A percentile compares a stretch with the other conserved stretches of the same genome.
These are phyloP conservation scores for Venturia oleaginea DNA, from an alignment of 2,329 filamentous ascomycete species.

Conservation along the genomic window DNA sequence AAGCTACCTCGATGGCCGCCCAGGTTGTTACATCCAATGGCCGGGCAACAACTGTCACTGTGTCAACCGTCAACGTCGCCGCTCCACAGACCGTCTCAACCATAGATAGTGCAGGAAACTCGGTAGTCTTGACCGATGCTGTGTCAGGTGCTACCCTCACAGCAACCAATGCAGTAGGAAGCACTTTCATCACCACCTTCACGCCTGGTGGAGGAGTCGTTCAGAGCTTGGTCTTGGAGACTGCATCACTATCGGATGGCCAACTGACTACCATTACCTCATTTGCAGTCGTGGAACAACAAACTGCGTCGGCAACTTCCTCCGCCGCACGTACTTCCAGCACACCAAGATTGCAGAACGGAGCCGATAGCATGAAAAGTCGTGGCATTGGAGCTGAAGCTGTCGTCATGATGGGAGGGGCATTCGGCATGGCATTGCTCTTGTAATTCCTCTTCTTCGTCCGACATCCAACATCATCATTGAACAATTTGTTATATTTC, in stretches of 20 bases:
- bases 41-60: constrained; percentile 7
- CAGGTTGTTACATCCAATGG: constrained; percentile 26
- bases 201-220: constrained; percentile 34
- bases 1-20: constrained; percentile 30
- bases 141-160: constrained; percentile 38
- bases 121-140: constrained; percentile 35
- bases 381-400: constrained; percentile 2
- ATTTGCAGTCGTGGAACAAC: constrained; percentile 9
- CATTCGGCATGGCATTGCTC: constrained; percentile 1
- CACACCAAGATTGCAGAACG: constrained; percentile 9
- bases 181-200: constrained; percentile 37
- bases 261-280: constrained; percentile 7
- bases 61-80: constrained; percentile 18
- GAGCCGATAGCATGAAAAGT: constrained; percentile 2
- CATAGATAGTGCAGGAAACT: constrained; percentile 31
- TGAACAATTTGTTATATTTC: not conserved
- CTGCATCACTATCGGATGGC: constrained; percentile 27
- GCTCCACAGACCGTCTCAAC: constrained; percentile 30
- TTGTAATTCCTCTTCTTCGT: not conserved
- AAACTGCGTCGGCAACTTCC: not conserved
- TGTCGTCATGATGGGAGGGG: not conserved
- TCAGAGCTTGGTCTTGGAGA: constrained; percentile 30
- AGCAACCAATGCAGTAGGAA: constrained; percentile 31
- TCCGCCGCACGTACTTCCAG: not conserved
- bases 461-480: no score